Base-by-base conservation (phyloP, 441 rosid genomes). In the Geranium incanum region DNA sequence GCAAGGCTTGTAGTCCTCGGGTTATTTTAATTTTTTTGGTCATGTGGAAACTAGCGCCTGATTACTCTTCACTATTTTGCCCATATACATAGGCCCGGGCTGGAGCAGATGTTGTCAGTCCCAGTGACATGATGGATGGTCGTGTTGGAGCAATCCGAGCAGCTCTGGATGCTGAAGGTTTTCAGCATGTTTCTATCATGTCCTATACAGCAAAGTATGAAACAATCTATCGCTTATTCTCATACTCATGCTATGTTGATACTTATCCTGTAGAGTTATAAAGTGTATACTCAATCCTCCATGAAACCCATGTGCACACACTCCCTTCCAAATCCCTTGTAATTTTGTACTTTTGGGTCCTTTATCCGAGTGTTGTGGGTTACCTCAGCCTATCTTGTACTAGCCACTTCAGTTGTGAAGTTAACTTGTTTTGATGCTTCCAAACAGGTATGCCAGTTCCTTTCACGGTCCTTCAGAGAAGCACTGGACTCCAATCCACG, bases 81-180 rank as follows among this genome's bases (percentile, higher is more conserved):
- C 37, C 18, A 37, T 55, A 16, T 69, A 65, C 60, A 57, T 70
- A 94, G 97, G 97, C 97, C 12, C 87, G 88, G 73, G 97, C 99
- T 78, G 99, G 99, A 74, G 99, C 99, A 15, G 99, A 94, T 83
- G 97, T 94, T 76, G 90, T 94, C 55, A 90, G 97, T 82, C 99
- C 99, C 3, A 94, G 99, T 81, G 99, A 94, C 80, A 94, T 94
- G 99, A 94, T 94, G 99, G 99, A 94, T 81, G 99, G 97, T 5
- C 97, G 99, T 68, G 92, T 92, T 1, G 96, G 96, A 65, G 97
- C 99, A 13, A 84, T 94, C 41, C 89, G 99, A 38, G 77, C 85
- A 69, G 97, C 97, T 74, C 97, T 92, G 71, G 99, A 94, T 80
- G 86, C 89, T 48, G 97, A 88, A 82, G 99, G 99, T 69, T 94